Base-by-base conservation (phyloP, 331 rosid species). In the Malus hybrid region DNA sequence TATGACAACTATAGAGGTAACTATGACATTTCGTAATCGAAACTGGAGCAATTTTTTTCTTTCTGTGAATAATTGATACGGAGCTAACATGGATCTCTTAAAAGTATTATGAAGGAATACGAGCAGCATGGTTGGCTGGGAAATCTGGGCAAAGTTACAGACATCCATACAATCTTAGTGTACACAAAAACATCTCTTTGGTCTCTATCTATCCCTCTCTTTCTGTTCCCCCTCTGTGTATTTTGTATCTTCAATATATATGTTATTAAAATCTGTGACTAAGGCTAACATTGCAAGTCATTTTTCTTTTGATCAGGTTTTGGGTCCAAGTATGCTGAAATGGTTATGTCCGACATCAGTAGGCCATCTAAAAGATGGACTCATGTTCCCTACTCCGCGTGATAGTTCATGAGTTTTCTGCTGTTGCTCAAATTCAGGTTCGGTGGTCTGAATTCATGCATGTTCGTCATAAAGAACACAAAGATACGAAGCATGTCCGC, bases 1-100 rank as follows among this genome's bases (percentile, higher is more conserved):
- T 70, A 85, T 87, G 97, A 89, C 97, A 75, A 93, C 98, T 78
- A 88, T 91, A 76, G 98, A 93, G 98, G 98, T 89, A 33, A 86
- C n/a, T 80, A 66, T 67, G 28, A 71, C 28, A 64, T 82, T 65
- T 63, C 9, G 61, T 18, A 39, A 22, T 46, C 69, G 60, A 34
- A 59, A 75, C 28, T 55, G 15, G 64, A 65, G 55, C 66, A 64
- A 14, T 24, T 67, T 55, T 42, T 75, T 52, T 48, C 46, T 57
- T 5, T 34, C 13, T 36, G 57, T 42, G 54, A 29, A 1, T 24
- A 27, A 66, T 67, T 65, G 67, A 65, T 50, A 36, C 44, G 44
- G 31, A 74, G 48, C 78, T 57, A 60, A 56, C 16, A 32, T 68
- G 67, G 73, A 61, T 69, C 27, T 48, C 79, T 72, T 57, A 69